Evolutionary conservation across 2,329 filamentous ascomycete genomes (phyloP).

Genomic region (Arthrobotrys sphaeroides): DNA sequence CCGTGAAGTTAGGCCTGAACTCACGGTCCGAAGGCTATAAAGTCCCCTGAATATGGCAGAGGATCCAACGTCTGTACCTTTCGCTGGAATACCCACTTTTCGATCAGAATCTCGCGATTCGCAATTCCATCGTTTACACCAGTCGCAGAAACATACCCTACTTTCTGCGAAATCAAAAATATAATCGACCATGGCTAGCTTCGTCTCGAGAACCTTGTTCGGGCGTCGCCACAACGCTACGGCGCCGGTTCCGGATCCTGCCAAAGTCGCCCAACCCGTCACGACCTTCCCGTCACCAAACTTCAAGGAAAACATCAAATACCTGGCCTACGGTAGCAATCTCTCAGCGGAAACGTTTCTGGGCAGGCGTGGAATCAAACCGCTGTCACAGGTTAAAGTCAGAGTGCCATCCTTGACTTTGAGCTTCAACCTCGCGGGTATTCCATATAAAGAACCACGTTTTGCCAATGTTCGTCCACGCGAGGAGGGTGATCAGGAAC

Average conservation of each 20-base stretch:
- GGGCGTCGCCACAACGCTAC: constrained; percentile 40
- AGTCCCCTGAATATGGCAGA: constrained; percentile 17
- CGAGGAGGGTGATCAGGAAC: constrained; percentile 70
- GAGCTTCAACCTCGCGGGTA: constrained; percentile 83
- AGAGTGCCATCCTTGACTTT: constrained; percentile 79
- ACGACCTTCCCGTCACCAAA: constrained; percentile 47
- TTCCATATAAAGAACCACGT: constrained; percentile 89
- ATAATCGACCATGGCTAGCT: constrained; percentile 10
- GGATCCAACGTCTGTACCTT: constrained; percentile 9
- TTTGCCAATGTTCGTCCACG: constrained; percentile 82
- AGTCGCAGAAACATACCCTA: background rate
- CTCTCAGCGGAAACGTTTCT: constrained; percentile 79
- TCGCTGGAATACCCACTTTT: background rate
- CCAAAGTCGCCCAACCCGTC: constrained; percentile 21
- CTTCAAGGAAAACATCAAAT: constrained; percentile 70
- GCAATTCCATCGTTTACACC: background rate
- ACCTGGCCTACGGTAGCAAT: constrained; percentile 93
- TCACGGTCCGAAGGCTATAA: constrained; percentile 5
- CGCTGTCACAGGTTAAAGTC: constrained; percentile 82
- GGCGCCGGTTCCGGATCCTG: constrained; percentile 16
- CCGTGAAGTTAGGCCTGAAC: constrained; percentile 8
- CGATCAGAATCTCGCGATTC: background rate
- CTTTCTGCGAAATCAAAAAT: background rate
- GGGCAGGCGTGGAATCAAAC: constrained; percentile 78
- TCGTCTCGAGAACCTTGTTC: constrained; percentile 30